Percentiles rank a stretch among this genome's conserved stretches.
Evolutionary conservation across 2,329 filamentous ascomycete genomes (phyloP).

Genomic region (Orbilia ellipsospora): DNA sequence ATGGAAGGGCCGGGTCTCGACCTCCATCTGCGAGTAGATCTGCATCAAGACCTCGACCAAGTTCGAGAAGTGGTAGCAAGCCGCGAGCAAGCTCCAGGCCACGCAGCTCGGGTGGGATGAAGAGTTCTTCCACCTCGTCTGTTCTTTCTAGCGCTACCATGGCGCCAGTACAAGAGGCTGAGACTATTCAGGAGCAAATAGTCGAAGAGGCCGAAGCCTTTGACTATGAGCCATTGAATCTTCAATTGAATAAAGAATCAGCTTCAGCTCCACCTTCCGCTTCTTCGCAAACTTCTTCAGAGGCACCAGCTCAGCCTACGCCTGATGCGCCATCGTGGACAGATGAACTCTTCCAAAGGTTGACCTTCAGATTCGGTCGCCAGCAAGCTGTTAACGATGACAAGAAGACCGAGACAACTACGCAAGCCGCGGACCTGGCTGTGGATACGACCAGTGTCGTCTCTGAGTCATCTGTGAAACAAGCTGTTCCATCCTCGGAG

Average conservation of each 20-base stretch:
- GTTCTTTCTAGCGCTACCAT: conserved; percentile 6
- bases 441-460: neutral
- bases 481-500: neutral
- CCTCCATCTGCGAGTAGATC: conserved; percentile 25
- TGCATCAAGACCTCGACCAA: conserved; percentile 11
- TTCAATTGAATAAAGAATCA: conserved; percentile 11
- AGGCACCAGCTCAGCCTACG: neutral
- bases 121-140: conserved; percentile 9
- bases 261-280: too few species aligned
- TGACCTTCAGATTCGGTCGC: conserved; percentile 10
- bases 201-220: neutral
- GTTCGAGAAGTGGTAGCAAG: conserved; percentile 24
- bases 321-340: conserved; percentile 1
- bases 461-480: neutral
- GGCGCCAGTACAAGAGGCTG: conserved; percentile 18
- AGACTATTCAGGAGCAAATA: conserved; percentile 8
- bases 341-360: conserved; percentile 18
- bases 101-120: conserved; percentile 19
- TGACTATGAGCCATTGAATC: conserved; percentile 11
- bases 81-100: conserved; percentile 25
- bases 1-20: conserved; percentile 33
- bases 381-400: conserved; percentile 14
- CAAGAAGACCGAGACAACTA: conserved; percentile 7
- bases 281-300: neutral
- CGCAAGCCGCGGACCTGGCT: neutral